phyloP scores from a whole-genome alignment of 805 yeast genomes.

The Starmerella khaoyaiensis region DNA sequence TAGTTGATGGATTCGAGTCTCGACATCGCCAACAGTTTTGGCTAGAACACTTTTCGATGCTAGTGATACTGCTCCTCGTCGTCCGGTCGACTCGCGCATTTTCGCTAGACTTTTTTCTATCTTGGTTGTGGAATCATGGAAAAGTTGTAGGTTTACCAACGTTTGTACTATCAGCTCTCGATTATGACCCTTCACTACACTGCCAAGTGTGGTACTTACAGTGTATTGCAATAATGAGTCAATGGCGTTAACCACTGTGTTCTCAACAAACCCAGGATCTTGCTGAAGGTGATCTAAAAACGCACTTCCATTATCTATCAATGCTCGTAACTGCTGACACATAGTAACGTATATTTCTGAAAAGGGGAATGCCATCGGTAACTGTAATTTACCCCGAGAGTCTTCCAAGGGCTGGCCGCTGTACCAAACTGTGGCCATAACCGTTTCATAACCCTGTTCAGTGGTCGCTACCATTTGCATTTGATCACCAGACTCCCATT shows the following conservation, averaged over 20 bases:
- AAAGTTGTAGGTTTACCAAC: slow-evolving; percentile 75
- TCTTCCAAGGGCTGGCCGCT: slow-evolving; percentile 37
- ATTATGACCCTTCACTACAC: slow-evolving; percentile 53
- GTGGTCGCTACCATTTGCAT: slow-evolving; percentile 71
- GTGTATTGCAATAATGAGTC: slow-evolving; percentile 58
- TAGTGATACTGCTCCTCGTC: slow-evolving; percentile 34
- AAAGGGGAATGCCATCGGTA: slow-evolving; percentile 66
- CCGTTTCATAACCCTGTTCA: slow-evolving; percentile 45
- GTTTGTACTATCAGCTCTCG: slow-evolving; percentile 88
- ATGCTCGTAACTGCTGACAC: slow-evolving; percentile 59
- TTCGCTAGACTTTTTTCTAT: slow-evolving; percentile 36
- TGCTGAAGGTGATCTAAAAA: slow-evolving; percentile 56
- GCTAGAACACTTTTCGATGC: slow-evolving; percentile 44
- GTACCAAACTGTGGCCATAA: slow-evolving; percentile 59
- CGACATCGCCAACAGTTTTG: slow-evolving; percentile 55
- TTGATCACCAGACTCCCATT: slow-evolving; percentile 68
- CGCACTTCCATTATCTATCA: slow-evolving; percentile 47
- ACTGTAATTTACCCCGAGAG: slow-evolving; percentile 25
- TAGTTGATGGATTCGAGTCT: slow-evolving; percentile 64
- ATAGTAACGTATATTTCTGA: slow-evolving; percentile 79
- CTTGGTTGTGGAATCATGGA: slow-evolving; percentile 60
- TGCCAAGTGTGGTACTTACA: slow-evolving; percentile 50
- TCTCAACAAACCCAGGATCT: slow-evolving; percentile 45
- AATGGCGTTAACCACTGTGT: slow-evolving; percentile 44
- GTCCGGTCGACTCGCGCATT: slow-evolving; percentile 26